Conservation (phyloP, 2,329 filamentous ascomycete genomes). For the Fusarium cyanostomum region DNA sequence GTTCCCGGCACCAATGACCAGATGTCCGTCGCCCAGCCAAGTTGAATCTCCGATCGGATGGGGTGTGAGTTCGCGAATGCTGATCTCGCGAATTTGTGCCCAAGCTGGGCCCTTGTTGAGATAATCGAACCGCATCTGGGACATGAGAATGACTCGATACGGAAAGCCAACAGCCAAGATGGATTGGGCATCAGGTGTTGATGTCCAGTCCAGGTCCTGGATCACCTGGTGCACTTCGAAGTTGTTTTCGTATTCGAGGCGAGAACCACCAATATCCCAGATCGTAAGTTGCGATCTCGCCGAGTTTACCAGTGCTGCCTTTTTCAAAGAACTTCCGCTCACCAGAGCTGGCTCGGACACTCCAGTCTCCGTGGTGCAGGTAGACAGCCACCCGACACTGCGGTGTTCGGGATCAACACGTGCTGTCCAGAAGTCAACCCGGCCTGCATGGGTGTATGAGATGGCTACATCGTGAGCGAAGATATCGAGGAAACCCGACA, state of each 20-base stretch:
- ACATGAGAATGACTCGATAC: conserved; percentile 82
- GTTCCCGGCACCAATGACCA: conserved; percentile 90
- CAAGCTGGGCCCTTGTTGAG: conserved; percentile 89
- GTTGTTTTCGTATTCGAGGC: conserved; percentile 81
- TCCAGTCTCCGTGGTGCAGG: conserved; percentile 82
- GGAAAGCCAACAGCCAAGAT: conserved; percentile 93
- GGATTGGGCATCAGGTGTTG: conserved; percentile 86
- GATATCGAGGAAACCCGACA: conserved; percentile 83
- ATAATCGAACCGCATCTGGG: conserved; percentile 92
- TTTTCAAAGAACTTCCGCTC: conserved; percentile 86
- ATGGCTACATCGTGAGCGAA: conserved; percentile 88
- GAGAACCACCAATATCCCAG: conserved; percentile 85
- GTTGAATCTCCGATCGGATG: conserved; percentile 93
- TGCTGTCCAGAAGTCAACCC: conserved; percentile 86
- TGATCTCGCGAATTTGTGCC: conserved; percentile 85
- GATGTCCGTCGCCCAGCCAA: conserved; percentile 85
- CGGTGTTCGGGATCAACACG: conserved; percentile 69
- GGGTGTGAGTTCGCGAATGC: conserved; percentile 81
- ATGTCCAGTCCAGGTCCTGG: conserved; percentile 92
- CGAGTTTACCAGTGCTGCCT: conserved; percentile 83
- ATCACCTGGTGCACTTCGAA: conserved; percentile 80
- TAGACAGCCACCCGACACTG: conserved; percentile 82
- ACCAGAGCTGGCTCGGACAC: conserved; percentile 77
- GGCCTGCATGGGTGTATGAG: conserved; percentile 79
- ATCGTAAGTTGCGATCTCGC: conserved; percentile 81